Evolutionary conservation across 495 filamentous ascomycete species (phyloP).

Genomic region (Trypethelium eluteriae): DNA sequence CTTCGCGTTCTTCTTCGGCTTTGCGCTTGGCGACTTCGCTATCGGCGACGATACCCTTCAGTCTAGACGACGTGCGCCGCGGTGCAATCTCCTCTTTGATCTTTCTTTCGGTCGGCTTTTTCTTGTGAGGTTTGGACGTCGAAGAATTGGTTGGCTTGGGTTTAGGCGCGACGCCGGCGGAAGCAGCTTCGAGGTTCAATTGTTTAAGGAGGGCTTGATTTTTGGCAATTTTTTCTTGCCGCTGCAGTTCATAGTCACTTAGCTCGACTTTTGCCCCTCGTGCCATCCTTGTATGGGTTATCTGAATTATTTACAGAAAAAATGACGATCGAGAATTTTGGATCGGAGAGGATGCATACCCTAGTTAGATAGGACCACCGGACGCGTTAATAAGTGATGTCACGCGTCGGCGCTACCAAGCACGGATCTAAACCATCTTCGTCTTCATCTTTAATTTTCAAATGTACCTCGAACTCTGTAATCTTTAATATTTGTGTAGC

Average conservation of each 20-base stretch:
- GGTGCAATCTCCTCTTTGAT: constrained; percentile 44
- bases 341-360: neutral
- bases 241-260: constrained; percentile 62
- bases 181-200: constrained; percentile 44
- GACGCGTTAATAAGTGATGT: neutral
- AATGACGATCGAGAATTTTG: neutral
- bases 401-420: neutral
- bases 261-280: constrained; percentile 34
- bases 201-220: constrained; percentile 56
- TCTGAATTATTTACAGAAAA: neutral
- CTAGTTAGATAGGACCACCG: too few species aligned
- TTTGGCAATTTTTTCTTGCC: constrained; percentile 65
- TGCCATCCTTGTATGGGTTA: constrained; percentile 22
- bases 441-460: neutral
- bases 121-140: constrained; percentile 40
- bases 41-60: constrained; percentile 59
- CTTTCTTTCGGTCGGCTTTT: constrained; percentile 43
- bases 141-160: constrained; percentile 24
- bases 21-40: constrained; percentile 73
- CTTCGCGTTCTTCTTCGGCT: constrained; percentile 62
- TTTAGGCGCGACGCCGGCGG: constrained; percentile 47
- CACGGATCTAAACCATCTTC: neutral
- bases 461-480: too few species aligned
- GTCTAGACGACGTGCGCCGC: constrained; percentile 56
- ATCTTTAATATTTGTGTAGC: too few species aligned